Percentiles rank a stretch among this genome's conserved stretches.
Conservation (phyloP, 176 grass and related monocot species). For the Typha latifolia region DNA sequence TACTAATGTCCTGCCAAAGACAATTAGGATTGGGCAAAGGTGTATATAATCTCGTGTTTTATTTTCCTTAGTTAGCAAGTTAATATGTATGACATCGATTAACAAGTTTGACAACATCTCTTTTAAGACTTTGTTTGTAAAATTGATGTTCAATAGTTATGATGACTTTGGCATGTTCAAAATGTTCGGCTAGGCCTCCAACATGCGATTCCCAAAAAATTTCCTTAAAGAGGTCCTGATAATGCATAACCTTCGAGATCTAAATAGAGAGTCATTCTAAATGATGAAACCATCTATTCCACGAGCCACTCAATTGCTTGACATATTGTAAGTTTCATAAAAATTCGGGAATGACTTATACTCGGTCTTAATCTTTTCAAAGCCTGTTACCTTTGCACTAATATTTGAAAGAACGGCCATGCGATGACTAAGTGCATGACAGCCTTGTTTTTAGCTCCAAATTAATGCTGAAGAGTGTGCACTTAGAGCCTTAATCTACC, state of each 20-base stretch:
- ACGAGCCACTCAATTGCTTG: too few relatives aligned
- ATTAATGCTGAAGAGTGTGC: too few relatives aligned
- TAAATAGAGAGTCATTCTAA: not conserved
- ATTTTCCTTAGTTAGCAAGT: not conserved
- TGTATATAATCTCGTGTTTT: not conserved
- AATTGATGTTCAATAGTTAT: not conserved
- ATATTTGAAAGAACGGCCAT: too few relatives aligned
- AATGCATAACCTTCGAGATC: not conserved
- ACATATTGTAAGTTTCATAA: not conserved
- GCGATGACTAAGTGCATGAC: too few relatives aligned
- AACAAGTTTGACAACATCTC: not conserved
- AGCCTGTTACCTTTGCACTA: not conserved
- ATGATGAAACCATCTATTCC: not conserved
- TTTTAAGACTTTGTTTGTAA: not conserved
- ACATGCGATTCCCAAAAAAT: conserved; percentile 1
- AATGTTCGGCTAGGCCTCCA: not conserved
- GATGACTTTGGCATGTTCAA: not conserved
- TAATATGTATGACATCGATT: not conserved
- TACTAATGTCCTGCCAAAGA: not conserved
- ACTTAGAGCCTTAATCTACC: too few relatives aligned
- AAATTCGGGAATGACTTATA: not conserved
- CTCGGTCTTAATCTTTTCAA: not conserved
- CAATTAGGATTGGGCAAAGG: not conserved
- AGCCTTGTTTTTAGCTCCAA: not conserved
- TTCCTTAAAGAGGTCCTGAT: not conserved